These are phyloP conservation scores for Solanum paucissectum DNA, from an alignment of 257 asterid species.

Conservation along the genomic window DNA sequence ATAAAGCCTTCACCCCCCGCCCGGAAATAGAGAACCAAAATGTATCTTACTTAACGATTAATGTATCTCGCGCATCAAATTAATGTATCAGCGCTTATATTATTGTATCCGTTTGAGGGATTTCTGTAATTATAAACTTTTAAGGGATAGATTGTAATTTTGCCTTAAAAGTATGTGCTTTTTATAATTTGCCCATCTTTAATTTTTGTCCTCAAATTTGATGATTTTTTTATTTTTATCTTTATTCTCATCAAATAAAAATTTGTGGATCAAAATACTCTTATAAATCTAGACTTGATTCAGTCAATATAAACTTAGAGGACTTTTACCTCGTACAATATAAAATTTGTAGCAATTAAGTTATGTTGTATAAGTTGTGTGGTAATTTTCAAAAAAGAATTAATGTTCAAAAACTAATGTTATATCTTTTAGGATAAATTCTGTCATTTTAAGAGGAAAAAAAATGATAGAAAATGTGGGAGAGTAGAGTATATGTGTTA, in stretches of 20 bases:
- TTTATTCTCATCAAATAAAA: not conserved
- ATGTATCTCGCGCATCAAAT: too few species aligned
- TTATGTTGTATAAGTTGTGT: not conserved
- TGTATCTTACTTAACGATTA: too few species aligned
- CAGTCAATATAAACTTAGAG: not conserved
- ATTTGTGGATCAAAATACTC: not conserved
- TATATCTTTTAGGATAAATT: not conserved
- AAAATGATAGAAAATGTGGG: not conserved
- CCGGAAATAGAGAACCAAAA: too few species aligned
- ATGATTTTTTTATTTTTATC: not conserved
- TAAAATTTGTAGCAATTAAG: not conserved
- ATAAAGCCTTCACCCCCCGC: too few species aligned
- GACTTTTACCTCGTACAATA: not conserved
- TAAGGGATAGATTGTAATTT: too few species aligned
- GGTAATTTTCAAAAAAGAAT: not conserved
- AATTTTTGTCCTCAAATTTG: not conserved
- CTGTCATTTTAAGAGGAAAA: not conserved
- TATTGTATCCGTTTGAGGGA: too few species aligned
- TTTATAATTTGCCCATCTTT: too few species aligned
- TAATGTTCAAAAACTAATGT: not conserved
- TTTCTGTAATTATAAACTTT: too few species aligned
- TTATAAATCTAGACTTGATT: not conserved
- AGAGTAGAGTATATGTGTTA: not conserved
- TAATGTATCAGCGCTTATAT: too few species aligned
- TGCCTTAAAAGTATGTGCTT: too few species aligned